These are phyloP conservation scores for Tolypocladium amazonense DNA, from an alignment of 2,329 filamentous ascomycete genomes.

Conservation along the genomic window DNA sequence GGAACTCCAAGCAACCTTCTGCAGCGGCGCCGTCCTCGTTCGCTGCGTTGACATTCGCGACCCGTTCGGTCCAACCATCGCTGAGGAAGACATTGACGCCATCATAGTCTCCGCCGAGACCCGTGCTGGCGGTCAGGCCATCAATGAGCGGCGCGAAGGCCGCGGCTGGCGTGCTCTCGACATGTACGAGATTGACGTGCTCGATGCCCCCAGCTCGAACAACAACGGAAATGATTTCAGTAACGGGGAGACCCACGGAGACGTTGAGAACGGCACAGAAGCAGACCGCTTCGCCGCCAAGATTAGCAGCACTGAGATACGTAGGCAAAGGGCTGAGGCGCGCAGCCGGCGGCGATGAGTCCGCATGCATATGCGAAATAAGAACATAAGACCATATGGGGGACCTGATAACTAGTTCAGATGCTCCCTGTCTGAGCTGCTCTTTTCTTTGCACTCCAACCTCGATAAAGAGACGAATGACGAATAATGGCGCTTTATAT, in stretches of 20 bases:
- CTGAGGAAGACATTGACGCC: slow-evolving; percentile 65
- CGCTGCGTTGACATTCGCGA: slow-evolving; percentile 81
- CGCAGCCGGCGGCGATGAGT: not conserved
- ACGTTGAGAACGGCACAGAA: slow-evolving; percentile 22
- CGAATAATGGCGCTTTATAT: not conserved
- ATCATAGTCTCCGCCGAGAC: slow-evolving; percentile 87
- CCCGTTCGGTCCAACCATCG: slow-evolving; percentile 82
- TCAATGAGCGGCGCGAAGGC: slow-evolving; percentile 72
- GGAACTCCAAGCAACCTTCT: slow-evolving; percentile 39
- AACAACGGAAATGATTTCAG: slow-evolving; percentile 5
- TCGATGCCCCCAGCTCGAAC: slow-evolving; percentile 50
- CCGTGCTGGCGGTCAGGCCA: slow-evolving; percentile 66
- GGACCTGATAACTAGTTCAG: not conserved
- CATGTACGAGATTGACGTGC: slow-evolving; percentile 81
- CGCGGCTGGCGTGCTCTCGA: slow-evolving; percentile 68
- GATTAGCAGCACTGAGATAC: slow-evolving; percentile 84
- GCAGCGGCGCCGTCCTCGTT: slow-evolving; percentile 50
- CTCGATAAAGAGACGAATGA: not conserved
- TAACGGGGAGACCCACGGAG: slow-evolving; percentile 22
- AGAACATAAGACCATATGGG: not conserved
- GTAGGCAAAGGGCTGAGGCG: slow-evolving; percentile 34
- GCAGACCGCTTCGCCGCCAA: slow-evolving; percentile 63
- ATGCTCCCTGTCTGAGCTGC: not conserved
- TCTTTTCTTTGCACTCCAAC: not conserved
- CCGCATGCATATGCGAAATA: not conserved